Evolutionary conservation across 2,329 filamentous ascomycete genomes (phyloP), one percentile per base, ranked within the genome.

Genomic region (Neonectria coccinea): DNA sequence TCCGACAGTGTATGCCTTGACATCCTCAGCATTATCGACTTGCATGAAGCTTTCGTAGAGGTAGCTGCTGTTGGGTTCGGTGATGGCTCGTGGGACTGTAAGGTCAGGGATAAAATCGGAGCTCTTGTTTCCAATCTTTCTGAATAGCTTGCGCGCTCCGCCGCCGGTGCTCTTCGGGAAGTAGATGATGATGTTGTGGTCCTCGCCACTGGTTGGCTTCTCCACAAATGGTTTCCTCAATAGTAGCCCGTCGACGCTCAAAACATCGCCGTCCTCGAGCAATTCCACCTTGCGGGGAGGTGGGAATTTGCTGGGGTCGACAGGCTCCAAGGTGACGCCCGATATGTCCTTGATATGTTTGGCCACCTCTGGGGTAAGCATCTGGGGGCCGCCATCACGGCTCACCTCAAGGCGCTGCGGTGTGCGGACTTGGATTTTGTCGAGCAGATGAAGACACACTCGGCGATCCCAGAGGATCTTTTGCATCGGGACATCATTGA

Each of bases 131-230:
- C 97, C 97, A 73, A 99, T 92, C 79, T 99, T 99, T 62, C 96
- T 88, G 81, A 99, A 99, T 4, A 99, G 86, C 70, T 95, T 92
- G 63, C 97, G 88, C 27, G 94, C 97, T 64, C 96, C 96, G 52
- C 95, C 94, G 4, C 94, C 94, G 52, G 92, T 88, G 45, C 92
- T 91, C 67, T 90, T 92, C 22, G 95, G 93, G 75, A 97, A 98
- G 81, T 98, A 99, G 60, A 99, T 97, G 80, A 97, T 92, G 73
- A 99, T 97, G 77, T 99, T 99, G 81, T 99, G 96, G 75, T 99
- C 95, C 80, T 99, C 96, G 36, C 96, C 96, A 75, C 93, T 97
- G n/a, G 94, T 94, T 0, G 96, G 96, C 78, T 99, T 99, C 77
- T 99, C 96, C 41, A 99, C 96, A 75, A 99, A 99, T 0, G 96